phyloP scores from a whole-genome alignment of 2,329 filamentous ascomycete species.

The Phaeosphaeriaceae sp. region DNA sequence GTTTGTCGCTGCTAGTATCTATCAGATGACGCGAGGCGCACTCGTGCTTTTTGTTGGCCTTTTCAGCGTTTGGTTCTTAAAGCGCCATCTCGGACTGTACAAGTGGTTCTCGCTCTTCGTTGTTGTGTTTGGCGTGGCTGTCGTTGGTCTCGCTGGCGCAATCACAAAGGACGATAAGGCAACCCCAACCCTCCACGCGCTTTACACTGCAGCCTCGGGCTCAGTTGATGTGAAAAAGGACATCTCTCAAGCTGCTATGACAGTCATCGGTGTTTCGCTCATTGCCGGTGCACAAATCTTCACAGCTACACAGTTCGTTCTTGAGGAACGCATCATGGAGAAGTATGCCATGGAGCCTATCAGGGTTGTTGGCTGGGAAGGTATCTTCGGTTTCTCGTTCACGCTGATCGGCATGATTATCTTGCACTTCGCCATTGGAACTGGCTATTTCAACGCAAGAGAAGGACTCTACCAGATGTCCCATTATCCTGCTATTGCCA shows the following conservation, averaged over 20 bases:
- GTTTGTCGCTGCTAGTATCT: conserved; percentile 94
- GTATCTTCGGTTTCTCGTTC: conserved; percentile 83
- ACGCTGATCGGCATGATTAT: conserved; percentile 81
- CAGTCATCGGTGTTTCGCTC: conserved; percentile 82
- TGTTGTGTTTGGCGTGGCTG: conserved; percentile 84
- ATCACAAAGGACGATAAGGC: conserved; percentile 73
- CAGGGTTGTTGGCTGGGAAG: conserved; percentile 94
- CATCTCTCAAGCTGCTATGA: conserved; percentile 66
- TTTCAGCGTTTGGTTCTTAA: conserved; percentile 91
- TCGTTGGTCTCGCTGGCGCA: conserved; percentile 88
- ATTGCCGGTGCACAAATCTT: conserved; percentile 97
- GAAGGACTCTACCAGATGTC: conserved; percentile 86
- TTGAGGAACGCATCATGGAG: conserved; percentile 92
- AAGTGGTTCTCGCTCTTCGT: conserved; percentile 90
- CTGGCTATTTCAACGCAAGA: conserved; percentile 86
- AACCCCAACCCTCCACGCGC: conserved; percentile 34
- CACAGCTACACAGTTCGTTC: conserved; percentile 92
- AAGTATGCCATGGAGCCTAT: conserved; percentile 82
- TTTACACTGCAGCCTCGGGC: conserved; percentile 37
- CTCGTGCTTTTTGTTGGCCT: conserved; percentile 94
- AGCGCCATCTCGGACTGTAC: conserved; percentile 78
- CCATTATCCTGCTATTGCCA: conserved; percentile 70
- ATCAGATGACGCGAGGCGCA: conserved; percentile 97
- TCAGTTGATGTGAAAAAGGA: conserved; percentile 38
- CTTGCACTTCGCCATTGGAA: conserved; percentile 77